Percentiles rank a stretch among this genome's conserved stretches.
Evolutionary conservation across 768 basidiomycete species (phyloP).

Genomic region (Xerocomellus chrysenteron): DNA sequence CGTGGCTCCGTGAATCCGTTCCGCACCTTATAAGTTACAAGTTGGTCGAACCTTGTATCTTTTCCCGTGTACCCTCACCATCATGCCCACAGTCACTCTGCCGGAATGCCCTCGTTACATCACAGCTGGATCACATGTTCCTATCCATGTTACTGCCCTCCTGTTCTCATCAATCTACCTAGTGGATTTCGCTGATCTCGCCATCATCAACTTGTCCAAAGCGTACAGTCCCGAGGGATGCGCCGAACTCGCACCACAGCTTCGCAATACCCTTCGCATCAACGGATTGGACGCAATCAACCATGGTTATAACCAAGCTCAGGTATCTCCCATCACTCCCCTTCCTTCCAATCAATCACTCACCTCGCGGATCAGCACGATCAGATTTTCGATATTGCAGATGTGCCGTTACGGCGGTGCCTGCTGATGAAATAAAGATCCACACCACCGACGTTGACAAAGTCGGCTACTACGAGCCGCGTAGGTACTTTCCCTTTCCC

Average conservation of each 20-base stretch:
- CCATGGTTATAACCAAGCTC: slow-evolving; percentile 39
- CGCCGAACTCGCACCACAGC: slow-evolving; percentile 38
- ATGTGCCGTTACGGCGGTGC: slow-evolving; percentile 41
- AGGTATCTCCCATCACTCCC: slow-evolving; percentile 17
- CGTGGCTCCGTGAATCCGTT: neutral
- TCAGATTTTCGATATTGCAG: slow-evolving; percentile 48
- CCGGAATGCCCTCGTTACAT: slow-evolving; percentile 38
- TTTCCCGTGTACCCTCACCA: neutral
- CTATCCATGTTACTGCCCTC: neutral
- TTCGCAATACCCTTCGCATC: slow-evolving; percentile 45
- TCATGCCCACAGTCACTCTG: slow-evolving; percentile 31
- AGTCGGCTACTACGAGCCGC: slow-evolving; percentile 46
- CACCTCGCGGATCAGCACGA: slow-evolving; percentile 34
- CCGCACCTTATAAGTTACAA: neutral
- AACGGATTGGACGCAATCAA: slow-evolving; percentile 42
- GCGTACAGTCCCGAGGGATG: slow-evolving; percentile 41
- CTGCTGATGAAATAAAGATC: slow-evolving; percentile 39
- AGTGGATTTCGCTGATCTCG: slow-evolving; percentile 52
- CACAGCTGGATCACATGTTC: slow-evolving; percentile 34
- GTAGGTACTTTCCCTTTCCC: slow-evolving; percentile 13
- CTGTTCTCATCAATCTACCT: slow-evolving; percentile 25
- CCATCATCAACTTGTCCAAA: slow-evolving; percentile 50
- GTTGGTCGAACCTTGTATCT: too few relatives aligned
- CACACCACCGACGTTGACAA: slow-evolving; percentile 41
- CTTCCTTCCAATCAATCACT: slow-evolving; percentile 10